A percentile compares a stretch with the other conserved stretches of the same genome.
Conservation (phyloP, 768 basidiomycete species). For the Scleroderma bovista region DNA sequence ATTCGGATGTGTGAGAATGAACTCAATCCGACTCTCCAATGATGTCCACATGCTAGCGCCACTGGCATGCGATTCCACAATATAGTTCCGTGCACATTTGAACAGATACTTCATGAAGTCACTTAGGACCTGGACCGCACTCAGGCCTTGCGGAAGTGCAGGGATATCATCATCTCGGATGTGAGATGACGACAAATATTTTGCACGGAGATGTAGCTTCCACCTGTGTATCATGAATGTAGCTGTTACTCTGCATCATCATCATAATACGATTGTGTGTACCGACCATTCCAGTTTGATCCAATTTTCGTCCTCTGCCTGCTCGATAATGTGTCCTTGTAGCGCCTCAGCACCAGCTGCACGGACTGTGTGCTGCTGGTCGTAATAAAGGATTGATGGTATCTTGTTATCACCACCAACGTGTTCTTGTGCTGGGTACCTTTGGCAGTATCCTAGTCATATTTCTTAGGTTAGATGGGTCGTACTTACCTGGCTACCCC, state of each 20-base stretch:
- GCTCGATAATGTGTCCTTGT: conserved; percentile 29
- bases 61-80: conserved; percentile 23
- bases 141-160: conserved; percentile 18
- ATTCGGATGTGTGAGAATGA: conserved; percentile 26
- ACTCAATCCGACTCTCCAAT: conserved; percentile 14
- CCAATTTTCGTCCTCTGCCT: conserved; percentile 34
- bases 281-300: conserved; percentile 37
- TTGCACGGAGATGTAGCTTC: conserved; percentile 33
- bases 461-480: neutral
- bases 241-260: no score
- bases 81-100: conserved; percentile 16
- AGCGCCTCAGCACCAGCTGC: conserved; percentile 42
- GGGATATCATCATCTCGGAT: conserved; percentile 17
- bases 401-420: conserved; percentile 45
- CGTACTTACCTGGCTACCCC: conserved; percentile 21
- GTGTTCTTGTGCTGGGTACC: conserved; percentile 44
- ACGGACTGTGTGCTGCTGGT: conserved; percentile 30
- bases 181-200: conserved; percentile 17
- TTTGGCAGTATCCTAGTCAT: conserved; percentile 8
- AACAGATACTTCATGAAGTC: conserved; percentile 28
- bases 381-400: conserved; percentile 45
- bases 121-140: conserved; percentile 14
- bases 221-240: conserved; percentile 21
- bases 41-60: conserved; percentile 20
- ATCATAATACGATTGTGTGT: neutral